Conservation (phyloP, 73 alveolate species). For the Tetrahymena thermophila region DNA sequence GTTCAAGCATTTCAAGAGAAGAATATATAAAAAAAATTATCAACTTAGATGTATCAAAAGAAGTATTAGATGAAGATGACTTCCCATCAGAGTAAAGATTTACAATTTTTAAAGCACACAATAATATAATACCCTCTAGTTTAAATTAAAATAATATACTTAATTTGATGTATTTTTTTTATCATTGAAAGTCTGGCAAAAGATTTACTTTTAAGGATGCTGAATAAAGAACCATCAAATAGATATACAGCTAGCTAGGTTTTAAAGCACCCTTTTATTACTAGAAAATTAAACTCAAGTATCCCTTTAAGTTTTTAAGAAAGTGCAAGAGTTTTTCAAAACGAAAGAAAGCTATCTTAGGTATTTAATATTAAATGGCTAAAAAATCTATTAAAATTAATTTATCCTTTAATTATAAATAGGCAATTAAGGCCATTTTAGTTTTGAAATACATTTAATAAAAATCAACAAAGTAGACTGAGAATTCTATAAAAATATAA, state of each 20-base stretch:
- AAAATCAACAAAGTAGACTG: background rate
- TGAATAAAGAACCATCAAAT: slow-evolving; percentile 72
- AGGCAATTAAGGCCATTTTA: background rate
- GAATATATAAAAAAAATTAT: slow-evolving; percentile 32
- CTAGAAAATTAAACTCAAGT: background rate
- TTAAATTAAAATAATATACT: background rate
- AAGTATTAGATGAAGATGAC: background rate
- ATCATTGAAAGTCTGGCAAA: slow-evolving; percentile 59
- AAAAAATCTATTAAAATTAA: background rate
- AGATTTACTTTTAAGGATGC: slow-evolving; percentile 68
- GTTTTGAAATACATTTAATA: background rate
- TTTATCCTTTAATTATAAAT: background rate
- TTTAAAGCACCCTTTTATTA: slow-evolving; percentile 31
- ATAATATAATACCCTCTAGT: background rate
- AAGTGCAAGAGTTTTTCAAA: background rate
- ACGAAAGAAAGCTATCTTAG: background rate
- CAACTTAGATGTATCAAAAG: background rate
- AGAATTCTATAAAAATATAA: background rate
- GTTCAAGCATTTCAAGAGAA: slow-evolving; percentile 37
- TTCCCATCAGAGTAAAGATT: background rate
- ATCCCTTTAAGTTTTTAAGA: slow-evolving; percentile 17
- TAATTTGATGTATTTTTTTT: slow-evolving; percentile 34
- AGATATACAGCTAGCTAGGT: slow-evolving; percentile 71
- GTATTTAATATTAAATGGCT: background rate
- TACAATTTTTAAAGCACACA: background rate